phyloP scores from a whole-genome alignment of 2,329 filamentous ascomycete genomes.

The Monosporascus sp. region DNA sequence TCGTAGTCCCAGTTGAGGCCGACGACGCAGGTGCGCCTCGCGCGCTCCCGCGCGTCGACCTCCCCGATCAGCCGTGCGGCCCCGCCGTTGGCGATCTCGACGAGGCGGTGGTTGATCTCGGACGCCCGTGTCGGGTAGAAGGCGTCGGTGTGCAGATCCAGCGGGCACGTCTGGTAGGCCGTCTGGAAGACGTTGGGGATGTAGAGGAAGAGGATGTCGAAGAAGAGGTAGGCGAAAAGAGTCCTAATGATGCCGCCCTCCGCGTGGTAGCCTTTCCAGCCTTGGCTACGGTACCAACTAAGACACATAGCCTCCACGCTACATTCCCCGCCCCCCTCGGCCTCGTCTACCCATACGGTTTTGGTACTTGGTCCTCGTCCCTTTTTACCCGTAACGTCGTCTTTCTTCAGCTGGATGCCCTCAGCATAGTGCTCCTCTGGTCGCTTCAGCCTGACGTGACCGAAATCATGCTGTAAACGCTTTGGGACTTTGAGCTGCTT shows the following conservation, averaged over 20 bases:
- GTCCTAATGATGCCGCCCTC: slow-evolving; percentile 93
- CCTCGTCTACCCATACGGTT: slow-evolving; percentile 82
- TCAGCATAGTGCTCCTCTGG: slow-evolving; percentile 70
- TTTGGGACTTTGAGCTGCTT: slow-evolving; percentile 76
- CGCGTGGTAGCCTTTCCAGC: slow-evolving; percentile 92
- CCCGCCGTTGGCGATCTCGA: slow-evolving; percentile 79
- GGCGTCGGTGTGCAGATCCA: slow-evolving; percentile 87
- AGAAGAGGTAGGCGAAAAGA: slow-evolving; percentile 84
- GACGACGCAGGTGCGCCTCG: slow-evolving; percentile 75
- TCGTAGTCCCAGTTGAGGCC: slow-evolving; percentile 89
- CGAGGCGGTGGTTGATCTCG: slow-evolving; percentile 83
- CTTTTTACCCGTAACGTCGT: slow-evolving; percentile 37
- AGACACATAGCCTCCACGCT: slow-evolving; percentile 93
- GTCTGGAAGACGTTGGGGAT: slow-evolving; percentile 97
- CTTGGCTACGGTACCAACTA: slow-evolving; percentile 72
- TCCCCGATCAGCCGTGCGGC: slow-evolving; percentile 61
- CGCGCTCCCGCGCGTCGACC: slow-evolving; percentile 63
- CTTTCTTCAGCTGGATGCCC: slow-evolving; percentile 70
- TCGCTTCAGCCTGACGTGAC: slow-evolving; percentile 71
- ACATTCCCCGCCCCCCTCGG: slow-evolving; percentile 65
- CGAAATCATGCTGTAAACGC: slow-evolving; percentile 87
- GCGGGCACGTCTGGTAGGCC: slow-evolving; percentile 84
- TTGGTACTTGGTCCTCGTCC: slow-evolving; percentile 52
- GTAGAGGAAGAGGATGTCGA: slow-evolving; percentile 87
- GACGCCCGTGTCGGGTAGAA: slow-evolving; percentile 83